These are phyloP conservation scores for Mycena crocata DNA, from an alignment of 768 basidiomycete species.

Conservation along the genomic window DNA sequence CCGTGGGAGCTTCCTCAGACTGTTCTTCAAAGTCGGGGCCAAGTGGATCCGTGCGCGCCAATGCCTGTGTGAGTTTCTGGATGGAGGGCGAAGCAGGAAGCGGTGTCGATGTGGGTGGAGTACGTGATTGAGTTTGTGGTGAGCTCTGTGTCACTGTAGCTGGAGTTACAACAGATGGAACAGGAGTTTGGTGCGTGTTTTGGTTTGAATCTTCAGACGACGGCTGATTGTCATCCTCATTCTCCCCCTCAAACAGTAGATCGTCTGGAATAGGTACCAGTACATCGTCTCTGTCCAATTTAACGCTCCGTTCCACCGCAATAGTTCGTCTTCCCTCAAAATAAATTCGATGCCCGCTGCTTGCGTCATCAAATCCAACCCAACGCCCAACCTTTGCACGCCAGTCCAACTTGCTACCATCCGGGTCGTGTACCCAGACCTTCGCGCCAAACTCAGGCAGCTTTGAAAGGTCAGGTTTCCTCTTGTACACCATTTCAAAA, in stretches of 20 bases:
- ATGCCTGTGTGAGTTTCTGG: neutral
- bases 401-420: constrained; percentile 41
- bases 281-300: constrained; percentile 32
- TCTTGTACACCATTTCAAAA: constrained; percentile 33
- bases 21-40: constrained; percentile 17
- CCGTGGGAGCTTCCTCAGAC: neutral
- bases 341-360: constrained; percentile 47
- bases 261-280: constrained; percentile 25
- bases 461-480: constrained; percentile 37
- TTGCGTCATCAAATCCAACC: constrained; percentile 50
- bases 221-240: constrained; percentile 17
- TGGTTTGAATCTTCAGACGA: constrained; percentile 23
- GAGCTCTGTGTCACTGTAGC: neutral
- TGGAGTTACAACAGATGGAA: neutral
- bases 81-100: constrained; percentile 7
- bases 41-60: constrained; percentile 17
- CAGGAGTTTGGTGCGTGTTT: neutral
- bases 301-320: constrained; percentile 46
- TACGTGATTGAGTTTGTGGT: neutral
- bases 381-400: constrained; percentile 42
- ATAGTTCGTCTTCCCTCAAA: constrained; percentile 38
- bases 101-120: neutral
- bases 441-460: constrained; percentile 38
- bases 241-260: constrained; percentile 38
- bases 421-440: constrained; percentile 38